Conservation (phyloP, 495 filamentous ascomycete species). For the Talaromyces ruber region DNA sequence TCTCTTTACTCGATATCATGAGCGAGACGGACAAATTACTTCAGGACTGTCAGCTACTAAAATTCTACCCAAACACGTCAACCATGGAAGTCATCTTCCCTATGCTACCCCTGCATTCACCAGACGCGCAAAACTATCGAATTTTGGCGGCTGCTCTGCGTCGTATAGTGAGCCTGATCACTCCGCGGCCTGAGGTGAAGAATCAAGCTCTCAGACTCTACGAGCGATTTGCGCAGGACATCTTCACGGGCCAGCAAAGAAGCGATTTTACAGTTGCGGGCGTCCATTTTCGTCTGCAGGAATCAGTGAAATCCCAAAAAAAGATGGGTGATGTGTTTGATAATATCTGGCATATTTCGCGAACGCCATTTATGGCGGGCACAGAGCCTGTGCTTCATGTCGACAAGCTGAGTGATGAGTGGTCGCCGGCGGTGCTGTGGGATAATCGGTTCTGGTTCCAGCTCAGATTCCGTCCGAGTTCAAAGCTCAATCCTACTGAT, state of each 20-base stretch:
- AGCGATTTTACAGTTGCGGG: slow-evolving; percentile 45
- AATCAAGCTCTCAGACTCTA: slow-evolving; percentile 13
- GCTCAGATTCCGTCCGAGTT: slow-evolving; percentile 19
- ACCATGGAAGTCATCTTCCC: slow-evolving; percentile 31
- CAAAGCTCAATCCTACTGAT: not conserved
- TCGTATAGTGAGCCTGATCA: slow-evolving; percentile 33
- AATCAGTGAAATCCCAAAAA: slow-evolving; percentile 10
- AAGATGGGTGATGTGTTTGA: not conserved
- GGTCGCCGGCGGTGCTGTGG: slow-evolving; percentile 40
- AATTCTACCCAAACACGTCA: slow-evolving; percentile 29
- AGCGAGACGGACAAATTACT: slow-evolving; percentile 29
- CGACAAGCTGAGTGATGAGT: slow-evolving; percentile 15
- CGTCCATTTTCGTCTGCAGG: slow-evolving; percentile 14
- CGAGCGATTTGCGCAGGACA: slow-evolving; percentile 16
- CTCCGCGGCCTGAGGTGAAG: slow-evolving; percentile 28
- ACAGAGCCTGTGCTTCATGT: slow-evolving; percentile 22
- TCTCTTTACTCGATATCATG: slow-evolving; percentile 17
- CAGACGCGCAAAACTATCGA: slow-evolving; percentile 9
- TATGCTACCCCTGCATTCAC: not conserved
- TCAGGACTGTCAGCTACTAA: slow-evolving; percentile 23
- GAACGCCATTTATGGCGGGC: slow-evolving; percentile 35
- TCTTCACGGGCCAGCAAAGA: slow-evolving; percentile 21
- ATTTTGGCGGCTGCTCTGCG: slow-evolving; percentile 28
- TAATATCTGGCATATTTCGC: slow-evolving; percentile 39
- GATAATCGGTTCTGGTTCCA: slow-evolving; percentile 83